Evolutionary conservation across 345 rosid species (phyloP).

Genomic region (Psidium friedrichsthalianum): DNA sequence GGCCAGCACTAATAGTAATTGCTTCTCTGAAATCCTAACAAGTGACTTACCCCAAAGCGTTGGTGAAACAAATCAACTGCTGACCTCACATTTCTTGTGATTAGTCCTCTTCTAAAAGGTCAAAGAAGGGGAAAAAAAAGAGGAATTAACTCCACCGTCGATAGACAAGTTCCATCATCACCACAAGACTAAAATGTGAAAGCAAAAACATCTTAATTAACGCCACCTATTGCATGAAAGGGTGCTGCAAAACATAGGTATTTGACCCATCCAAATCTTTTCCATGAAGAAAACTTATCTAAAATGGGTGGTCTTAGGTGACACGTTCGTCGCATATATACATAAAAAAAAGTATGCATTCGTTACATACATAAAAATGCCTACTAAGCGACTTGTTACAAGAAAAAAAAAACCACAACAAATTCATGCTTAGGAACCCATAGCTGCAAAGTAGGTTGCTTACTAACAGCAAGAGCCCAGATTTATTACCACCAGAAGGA

Average conservation of each 20-base stretch:
- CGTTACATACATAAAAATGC: background rate
- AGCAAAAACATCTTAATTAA: background rate
- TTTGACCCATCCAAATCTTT: background rate
- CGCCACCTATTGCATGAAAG: background rate
- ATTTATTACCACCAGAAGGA: background rate
- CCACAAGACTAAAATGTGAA: background rate
- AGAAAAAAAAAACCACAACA: background rate
- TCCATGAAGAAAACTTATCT: background rate
- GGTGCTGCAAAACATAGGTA: background rate
- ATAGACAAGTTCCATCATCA: background rate
- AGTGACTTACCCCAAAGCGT: constrained; percentile 57
- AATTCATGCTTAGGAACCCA: background rate
- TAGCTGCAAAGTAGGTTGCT: background rate
- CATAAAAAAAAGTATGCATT: background rate
- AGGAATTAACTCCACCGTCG: background rate
- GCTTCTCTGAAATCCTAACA: background rate
- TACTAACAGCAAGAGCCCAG: background rate
- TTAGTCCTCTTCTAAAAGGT: constrained; percentile 64
- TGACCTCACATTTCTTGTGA: constrained; percentile 80
- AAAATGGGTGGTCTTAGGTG: background rate
- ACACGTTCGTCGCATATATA: background rate
- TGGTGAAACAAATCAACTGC: constrained; percentile 76
- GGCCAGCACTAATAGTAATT: background rate
- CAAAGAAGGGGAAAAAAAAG: background rate
- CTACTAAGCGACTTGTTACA: background rate